Percentiles rank a stretch among this genome's conserved stretches.
Conservation (phyloP, 176 grass and related monocot genomes). For the Thinopyrum elongatum region DNA sequence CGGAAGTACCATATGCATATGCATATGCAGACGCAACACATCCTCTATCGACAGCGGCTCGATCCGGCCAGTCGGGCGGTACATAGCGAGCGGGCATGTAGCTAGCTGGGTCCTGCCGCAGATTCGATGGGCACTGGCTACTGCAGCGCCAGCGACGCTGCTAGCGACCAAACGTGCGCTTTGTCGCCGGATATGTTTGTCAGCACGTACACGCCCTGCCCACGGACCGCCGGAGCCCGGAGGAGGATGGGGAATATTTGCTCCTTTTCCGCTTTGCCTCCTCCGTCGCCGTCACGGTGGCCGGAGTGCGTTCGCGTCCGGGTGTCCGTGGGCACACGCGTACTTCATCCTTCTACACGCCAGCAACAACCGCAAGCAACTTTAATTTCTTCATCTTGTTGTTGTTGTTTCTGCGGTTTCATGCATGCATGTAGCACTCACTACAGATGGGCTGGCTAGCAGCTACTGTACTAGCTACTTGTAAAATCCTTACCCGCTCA, state of each 20-base stretch:
- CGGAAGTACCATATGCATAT: neutral
- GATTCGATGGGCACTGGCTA: neutral
- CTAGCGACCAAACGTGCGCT: conserved; percentile 42
- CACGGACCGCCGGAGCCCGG: neutral
- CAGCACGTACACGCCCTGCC: neutral
- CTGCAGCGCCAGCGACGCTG: conserved; percentile 17
- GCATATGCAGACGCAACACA: neutral
- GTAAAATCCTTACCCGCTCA: neutral
- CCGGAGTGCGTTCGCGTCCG: too few species aligned
- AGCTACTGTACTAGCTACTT: too few species aligned
- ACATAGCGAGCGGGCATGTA: too few species aligned
- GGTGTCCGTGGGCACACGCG: too few species aligned
- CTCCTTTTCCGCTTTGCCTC: too few species aligned
- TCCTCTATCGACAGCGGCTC: neutral
- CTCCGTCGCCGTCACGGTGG: neutral
- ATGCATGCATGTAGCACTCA: too few species aligned
- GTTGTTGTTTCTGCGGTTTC: neutral
- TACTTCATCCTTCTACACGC: neutral
- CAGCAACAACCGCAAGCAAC: neutral
- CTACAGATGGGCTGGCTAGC: neutral
- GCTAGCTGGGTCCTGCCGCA: neutral
- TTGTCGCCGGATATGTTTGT: conserved; percentile 8
- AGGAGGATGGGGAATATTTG: too few species aligned
- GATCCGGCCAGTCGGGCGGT: neutral
- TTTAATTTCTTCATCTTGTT: neutral